A percentile compares a stretch with the other conserved stretches of the same genome.
phyloP scores from a whole-genome alignment of 768 basidiomycete genomes.

The Cystofilobasidium bisporidii region DNA sequence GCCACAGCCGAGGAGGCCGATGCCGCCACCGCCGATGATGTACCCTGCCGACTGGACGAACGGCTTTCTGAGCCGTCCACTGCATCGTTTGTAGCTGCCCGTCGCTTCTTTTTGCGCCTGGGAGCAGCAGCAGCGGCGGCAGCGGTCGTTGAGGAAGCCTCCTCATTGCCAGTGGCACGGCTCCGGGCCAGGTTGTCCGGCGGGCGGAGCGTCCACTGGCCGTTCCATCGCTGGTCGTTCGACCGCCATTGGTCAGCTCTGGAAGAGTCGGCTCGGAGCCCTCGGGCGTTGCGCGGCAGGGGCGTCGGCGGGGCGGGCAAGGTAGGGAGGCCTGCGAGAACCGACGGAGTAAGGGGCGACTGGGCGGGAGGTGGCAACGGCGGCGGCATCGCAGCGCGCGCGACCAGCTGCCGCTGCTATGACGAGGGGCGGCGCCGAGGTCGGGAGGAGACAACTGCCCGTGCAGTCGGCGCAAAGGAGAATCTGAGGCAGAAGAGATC shows the following conservation, averaged over 20 bases:
- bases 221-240: conserved; percentile 5
- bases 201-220: conserved; percentile 4
- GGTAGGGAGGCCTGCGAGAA: not conserved
- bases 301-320: not conserved
- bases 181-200: not conserved
- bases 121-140: not conserved
- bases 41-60: not conserved
- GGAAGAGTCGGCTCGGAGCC: not conserved
- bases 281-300: not conserved
- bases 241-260: not conserved
- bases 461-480: no score
- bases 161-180: not conserved
- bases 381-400: not conserved
- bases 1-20: no score
- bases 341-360: not conserved
- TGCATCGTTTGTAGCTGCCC: not conserved
- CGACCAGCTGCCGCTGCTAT: not conserved
- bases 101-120: not conserved
- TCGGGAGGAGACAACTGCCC: no score
- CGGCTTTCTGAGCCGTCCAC: not conserved
- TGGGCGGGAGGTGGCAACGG: not conserved
- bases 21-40: no score
- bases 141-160: not conserved
- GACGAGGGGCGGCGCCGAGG: not conserved
- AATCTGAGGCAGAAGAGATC: no score